A percentile compares a stretch with the other conserved stretches of the same genome.
phyloP scores from a whole-genome alignment of 495 filamentous ascomycete genomes.

The Aspergillus diversus region DNA sequence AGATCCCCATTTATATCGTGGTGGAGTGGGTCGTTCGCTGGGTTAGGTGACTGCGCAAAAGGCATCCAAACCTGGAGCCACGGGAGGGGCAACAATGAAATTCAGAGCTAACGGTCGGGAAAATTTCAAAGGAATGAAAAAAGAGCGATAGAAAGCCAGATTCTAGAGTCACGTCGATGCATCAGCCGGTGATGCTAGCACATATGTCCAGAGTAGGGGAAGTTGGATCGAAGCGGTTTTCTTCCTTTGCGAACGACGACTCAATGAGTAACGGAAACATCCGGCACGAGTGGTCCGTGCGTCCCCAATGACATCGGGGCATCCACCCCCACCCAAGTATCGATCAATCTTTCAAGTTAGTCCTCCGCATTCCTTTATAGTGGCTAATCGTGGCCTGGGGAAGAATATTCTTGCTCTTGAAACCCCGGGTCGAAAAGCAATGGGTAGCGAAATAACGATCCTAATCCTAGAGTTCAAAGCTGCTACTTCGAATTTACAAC shows the following conservation, averaged over 20 bases:
- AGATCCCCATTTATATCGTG: slow-evolving; percentile 50
- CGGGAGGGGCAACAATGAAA: slow-evolving; percentile 1
- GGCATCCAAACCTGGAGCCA: slow-evolving; percentile 28
- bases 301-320: slow-evolving; percentile 14
- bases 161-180: slow-evolving; percentile 2
- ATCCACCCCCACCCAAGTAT: neutral
- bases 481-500: too few relatives aligned
- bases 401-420: too few relatives aligned
- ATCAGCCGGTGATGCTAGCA: slow-evolving; percentile 23
- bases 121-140: slow-evolving; percentile 2
- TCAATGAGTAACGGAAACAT: slow-evolving; percentile 13
- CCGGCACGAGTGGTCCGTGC: slow-evolving; percentile 22
- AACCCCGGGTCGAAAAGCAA: too few relatives aligned
- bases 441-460: too few relatives aligned
- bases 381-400: too few relatives aligned
- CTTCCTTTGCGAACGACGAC: neutral
- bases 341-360: neutral
- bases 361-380: too few relatives aligned
- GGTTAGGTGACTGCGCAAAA: slow-evolving; percentile 30
- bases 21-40: slow-evolving; percentile 21
- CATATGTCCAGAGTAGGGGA: neutral
- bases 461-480: too few relatives aligned
- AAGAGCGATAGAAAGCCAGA: slow-evolving; percentile 16
- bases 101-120: neutral
- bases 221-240: neutral